Conservation (phyloP, 2,329 filamentous ascomycete genomes). For the Neofusicoccum laricinum region DNA sequence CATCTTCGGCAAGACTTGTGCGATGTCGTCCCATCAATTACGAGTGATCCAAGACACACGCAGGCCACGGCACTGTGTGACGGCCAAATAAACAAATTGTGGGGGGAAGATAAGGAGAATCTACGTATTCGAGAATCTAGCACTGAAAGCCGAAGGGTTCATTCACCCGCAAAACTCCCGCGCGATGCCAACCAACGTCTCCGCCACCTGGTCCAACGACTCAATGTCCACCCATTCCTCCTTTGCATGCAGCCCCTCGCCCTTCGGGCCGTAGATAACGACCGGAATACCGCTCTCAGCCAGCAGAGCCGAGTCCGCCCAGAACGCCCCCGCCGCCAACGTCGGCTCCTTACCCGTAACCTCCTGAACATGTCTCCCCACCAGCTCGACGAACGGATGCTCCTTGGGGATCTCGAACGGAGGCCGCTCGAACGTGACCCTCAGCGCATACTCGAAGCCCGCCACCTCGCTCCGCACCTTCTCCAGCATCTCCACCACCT, state of each 20-base stretch:
- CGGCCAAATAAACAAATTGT: no score
- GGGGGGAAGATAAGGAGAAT: no score
- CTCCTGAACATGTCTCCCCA: conserved; percentile 27
- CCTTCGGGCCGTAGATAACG: conserved; percentile 48
- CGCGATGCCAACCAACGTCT: not conserved
- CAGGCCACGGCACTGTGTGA: no score
- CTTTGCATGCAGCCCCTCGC: conserved; percentile 50
- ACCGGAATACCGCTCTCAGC: conserved; percentile 44
- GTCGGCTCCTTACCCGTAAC: conserved; percentile 20
- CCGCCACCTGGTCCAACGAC: conserved; percentile 21
- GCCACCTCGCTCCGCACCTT: conserved; percentile 31
- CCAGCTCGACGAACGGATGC: conserved; percentile 42
- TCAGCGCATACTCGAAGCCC: conserved; percentile 41
- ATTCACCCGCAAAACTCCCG: not conserved
- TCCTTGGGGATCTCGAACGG: conserved; percentile 40
- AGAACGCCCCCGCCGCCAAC: conserved; percentile 32
- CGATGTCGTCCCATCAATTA: no score
- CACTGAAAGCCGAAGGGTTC: no score
- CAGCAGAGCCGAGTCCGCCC: conserved; percentile 53
- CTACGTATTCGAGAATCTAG: no score
- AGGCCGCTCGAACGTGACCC: conserved; percentile 43
- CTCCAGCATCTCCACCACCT: conserved; percentile 40
- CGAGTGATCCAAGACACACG: no score
- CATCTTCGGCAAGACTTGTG: no score
- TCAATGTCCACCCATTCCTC: conserved; percentile 51